Evolutionary conservation across 1,139 yeast species (phyloP).

Genomic region (Nakaseomyces bracarensis): DNA sequence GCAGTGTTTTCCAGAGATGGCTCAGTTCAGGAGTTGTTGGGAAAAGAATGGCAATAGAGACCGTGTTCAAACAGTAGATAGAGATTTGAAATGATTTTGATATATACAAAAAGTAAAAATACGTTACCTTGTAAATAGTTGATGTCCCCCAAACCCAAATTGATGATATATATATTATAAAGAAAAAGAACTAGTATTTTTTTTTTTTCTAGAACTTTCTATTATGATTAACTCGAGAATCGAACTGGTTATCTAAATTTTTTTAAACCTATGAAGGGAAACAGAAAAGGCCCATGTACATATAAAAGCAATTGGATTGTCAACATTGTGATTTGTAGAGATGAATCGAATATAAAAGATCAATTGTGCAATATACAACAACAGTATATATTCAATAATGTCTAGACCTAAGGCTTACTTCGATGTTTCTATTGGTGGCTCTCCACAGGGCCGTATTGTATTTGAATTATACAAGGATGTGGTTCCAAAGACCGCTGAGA

Average conservation of each 20-base stretch:
- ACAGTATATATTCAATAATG: slow-evolving; percentile 14
- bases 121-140: not conserved
- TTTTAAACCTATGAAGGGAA: no score
- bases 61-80: slow-evolving; percentile 28
- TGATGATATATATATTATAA: not conserved
- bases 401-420: slow-evolving; percentile 58
- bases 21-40: slow-evolving; percentile 28
- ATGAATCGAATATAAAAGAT: no score
- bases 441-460: slow-evolving; percentile 60
- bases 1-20: slow-evolving; percentile 50
- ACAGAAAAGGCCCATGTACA: no score
- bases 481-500: slow-evolving; percentile 90
- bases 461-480: slow-evolving; percentile 70
- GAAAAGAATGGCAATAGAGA: slow-evolving; percentile 25
- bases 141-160: not conserved
- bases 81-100: no score
- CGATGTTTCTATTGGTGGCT: slow-evolving; percentile 63
- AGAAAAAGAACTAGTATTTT: not conserved
- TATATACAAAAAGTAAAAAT: not conserved
- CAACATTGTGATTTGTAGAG: no score
- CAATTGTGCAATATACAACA: no score
- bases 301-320: no score
- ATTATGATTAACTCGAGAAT: not conserved
- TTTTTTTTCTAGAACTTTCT: not conserved
- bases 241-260: no score